Base-by-base conservation (phyloP, 1,284 basidiomycete species). In the Volvariella surrecta region DNA sequence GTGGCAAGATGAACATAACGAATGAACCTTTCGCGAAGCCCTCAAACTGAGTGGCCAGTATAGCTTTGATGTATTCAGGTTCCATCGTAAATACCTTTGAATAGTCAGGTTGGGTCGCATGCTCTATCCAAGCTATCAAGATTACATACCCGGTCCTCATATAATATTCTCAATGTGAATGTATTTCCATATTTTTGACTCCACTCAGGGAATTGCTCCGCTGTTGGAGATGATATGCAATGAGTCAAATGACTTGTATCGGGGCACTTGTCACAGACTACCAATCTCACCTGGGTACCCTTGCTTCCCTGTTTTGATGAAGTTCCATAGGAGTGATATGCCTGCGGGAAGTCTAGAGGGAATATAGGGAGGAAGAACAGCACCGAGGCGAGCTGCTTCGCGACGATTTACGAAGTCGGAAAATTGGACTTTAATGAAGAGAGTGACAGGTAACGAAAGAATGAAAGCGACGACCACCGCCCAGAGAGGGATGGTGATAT, bases 21-120 rank as follows among this genome's bases (percentile, higher is more conserved):
- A 18, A 18, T 37, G 9, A 18, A 57, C 62, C 63, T 54, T 70
- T 71, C 40, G 60, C 64, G 45, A 66, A 70, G n/a, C 55, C 55
- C 20, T 64, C 58, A 44, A 71, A 71, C 37, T 67, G 58, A 0
- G 66, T 70, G 1, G 67, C 62, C 0, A 70, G 58, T 4, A 69
- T 61, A 6, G 59, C 59, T 52, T 70, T 69, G 45, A 70, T 56
- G 35, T 68, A 54, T 34, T 69, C 62, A 4, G 67, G 68, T 45
- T 71, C 67, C 11, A 52, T 48, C 0, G 68, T 70, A 39, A 68
- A 53, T 40, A 66, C 54, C 68, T 70, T n/a, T 19, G 31, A 35
- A 24, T 10, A 31, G 37, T 16, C 31, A 18, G 21, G 43, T 8
- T 45, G 13, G 11, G 16, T 37, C 15, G 22, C 10, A 22, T 37